These are phyloP conservation scores for Myxozyma udenii DNA, from an alignment of 805 yeast genomes.

Conservation along the genomic window DNA sequence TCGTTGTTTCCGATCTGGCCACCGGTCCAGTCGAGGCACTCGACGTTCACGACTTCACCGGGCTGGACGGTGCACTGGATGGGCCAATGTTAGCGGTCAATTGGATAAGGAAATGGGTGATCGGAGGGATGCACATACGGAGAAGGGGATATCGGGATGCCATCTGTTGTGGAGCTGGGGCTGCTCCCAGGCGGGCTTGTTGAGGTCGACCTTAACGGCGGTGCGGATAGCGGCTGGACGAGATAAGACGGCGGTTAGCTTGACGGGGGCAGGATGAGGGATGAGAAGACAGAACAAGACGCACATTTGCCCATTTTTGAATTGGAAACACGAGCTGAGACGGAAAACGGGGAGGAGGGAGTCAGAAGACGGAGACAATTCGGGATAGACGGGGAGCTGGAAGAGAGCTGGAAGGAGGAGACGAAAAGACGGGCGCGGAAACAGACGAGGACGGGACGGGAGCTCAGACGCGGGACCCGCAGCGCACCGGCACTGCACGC, in stretches of 20 bases:
- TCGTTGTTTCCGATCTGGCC: conserved; percentile 50
- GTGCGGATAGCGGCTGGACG: conserved; percentile 38
- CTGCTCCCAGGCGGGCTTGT: conserved; percentile 48
- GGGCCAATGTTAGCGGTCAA: background rate
- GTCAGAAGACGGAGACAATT: background rate
- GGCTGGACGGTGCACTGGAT: conserved; percentile 38
- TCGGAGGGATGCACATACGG: conserved; percentile 29
- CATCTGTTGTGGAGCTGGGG: conserved; percentile 51
- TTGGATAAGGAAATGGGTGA: background rate
- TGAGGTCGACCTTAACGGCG: conserved; percentile 44
- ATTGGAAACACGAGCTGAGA: background rate
- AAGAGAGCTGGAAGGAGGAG: background rate
- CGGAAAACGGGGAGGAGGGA: background rate
- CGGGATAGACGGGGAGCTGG: background rate
- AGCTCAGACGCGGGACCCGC: background rate
- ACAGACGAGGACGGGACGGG: background rate
- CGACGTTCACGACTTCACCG: conserved; percentile 48
- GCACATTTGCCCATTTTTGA: conserved; percentile 6
- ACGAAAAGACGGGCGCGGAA: background rate
- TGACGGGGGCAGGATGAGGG: background rate
- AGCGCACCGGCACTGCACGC: background rate
- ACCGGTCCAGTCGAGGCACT: conserved; percentile 56
- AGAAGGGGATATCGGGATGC: conserved; percentile 52
- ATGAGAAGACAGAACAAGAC: background rate
- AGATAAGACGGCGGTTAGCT: background rate